These are phyloP conservation scores for Trichoderma hamatum DNA, from an alignment of 2,329 filamentous ascomycete species.

Conservation along the genomic window DNA sequence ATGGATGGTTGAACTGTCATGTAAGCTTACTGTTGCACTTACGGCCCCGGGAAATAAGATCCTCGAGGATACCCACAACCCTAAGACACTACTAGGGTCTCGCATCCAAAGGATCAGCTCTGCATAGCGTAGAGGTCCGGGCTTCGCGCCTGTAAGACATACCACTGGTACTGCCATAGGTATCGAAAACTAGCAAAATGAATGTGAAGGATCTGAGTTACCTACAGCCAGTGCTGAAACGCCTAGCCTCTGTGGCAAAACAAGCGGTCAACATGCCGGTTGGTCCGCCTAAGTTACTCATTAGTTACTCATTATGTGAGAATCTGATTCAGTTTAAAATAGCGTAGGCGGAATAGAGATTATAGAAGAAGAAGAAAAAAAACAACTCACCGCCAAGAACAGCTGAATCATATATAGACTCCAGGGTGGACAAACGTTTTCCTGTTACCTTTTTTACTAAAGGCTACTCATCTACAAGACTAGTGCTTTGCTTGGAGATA, in stretches of 20 bases:
- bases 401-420: constrained; percentile 9
- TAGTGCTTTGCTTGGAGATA: background rate
- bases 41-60: constrained; percentile 46
- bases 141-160: background rate
- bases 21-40: constrained; percentile 51
- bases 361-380: constrained; percentile 31
- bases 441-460: background rate
- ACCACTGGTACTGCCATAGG: background rate
- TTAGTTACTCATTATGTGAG: background rate
- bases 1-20: constrained; percentile 34
- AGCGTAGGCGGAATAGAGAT: background rate
- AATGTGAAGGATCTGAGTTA: background rate
- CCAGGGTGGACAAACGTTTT: background rate
- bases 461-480: background rate
- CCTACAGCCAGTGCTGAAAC: background rate
- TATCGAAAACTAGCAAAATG: background rate
- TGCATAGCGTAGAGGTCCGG: constrained; percentile 42
- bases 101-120: constrained; percentile 53
- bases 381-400: constrained; percentile 41
- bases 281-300: background rate
- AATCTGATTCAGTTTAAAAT: background rate
- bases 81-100: constrained; percentile 53
- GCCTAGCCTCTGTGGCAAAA: background rate
- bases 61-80: constrained; percentile 47
- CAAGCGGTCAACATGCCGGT: background rate